Evolutionary conservation across 176 grass and related monocot species (phyloP).

Genomic region (Cenchrus americanus): DNA sequence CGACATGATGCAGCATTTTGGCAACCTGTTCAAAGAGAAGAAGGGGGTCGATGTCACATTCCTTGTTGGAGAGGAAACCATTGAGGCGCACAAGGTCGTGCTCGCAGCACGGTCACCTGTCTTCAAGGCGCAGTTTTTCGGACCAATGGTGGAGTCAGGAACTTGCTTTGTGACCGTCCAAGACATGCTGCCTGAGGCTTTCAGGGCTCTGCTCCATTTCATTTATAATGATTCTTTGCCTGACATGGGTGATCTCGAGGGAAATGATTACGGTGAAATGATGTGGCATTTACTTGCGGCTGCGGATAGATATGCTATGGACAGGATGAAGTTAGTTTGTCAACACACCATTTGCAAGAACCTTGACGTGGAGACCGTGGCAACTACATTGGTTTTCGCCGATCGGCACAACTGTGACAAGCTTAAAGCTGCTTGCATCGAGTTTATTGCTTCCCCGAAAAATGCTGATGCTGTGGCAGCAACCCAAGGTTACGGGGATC

Average conservation of each 20-base stretch:
- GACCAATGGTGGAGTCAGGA: background rate
- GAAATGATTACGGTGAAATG: background rate
- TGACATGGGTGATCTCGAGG: background rate
- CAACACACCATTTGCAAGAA: background rate
- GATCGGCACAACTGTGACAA: background rate
- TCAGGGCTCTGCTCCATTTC: background rate
- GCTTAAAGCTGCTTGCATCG: background rate
- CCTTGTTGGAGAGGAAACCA: background rate
- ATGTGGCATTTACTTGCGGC: background rate
- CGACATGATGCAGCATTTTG: background rate
- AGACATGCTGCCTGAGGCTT: background rate
- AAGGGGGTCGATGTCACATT: background rate
- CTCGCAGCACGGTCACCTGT: background rate
- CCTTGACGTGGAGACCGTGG: background rate
- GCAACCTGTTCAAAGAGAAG: background rate
- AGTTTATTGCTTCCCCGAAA: background rate
- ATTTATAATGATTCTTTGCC: background rate
- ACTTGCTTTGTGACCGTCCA: background rate
- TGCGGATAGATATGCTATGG: background rate
- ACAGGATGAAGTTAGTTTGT: background rate
- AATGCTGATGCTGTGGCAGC: background rate
- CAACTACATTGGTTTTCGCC: background rate
- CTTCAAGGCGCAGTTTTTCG: background rate
- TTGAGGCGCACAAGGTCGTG: background rate
- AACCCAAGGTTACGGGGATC: background rate